A percentile compares a stretch with the other conserved stretches of the same genome.
phyloP scores from a whole-genome alignment of 2,329 filamentous ascomycete species.

The Pleoardoris graminearum region DNA sequence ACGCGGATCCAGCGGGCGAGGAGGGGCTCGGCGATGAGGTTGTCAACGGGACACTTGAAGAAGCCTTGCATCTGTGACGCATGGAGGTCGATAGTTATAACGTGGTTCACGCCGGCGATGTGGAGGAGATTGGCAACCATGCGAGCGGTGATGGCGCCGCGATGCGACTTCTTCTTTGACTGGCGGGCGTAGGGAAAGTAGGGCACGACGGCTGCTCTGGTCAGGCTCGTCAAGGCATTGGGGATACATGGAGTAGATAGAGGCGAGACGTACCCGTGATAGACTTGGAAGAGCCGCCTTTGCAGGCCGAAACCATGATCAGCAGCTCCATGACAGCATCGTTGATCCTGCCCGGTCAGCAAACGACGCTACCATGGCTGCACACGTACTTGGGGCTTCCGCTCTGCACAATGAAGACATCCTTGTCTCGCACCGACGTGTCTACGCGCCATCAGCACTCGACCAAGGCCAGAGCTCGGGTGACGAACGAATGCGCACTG shows the following conservation, averaged over 20 bases:
- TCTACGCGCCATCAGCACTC: slow-evolving; percentile 42
- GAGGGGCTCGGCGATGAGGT: slow-evolving; percentile 92
- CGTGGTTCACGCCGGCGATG: slow-evolving; percentile 93
- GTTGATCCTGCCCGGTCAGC: slow-evolving; percentile 68
- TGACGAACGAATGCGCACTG: slow-evolving; percentile 64
- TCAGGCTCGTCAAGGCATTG: slow-evolving; percentile 18
- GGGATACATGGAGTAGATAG: slow-evolving; percentile 2
- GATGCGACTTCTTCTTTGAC: slow-evolving; percentile 98
- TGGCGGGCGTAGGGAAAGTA: slow-evolving; percentile 99
- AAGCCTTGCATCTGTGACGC: slow-evolving; percentile 97
- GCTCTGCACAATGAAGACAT: slow-evolving; percentile 98
- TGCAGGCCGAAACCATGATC: slow-evolving; percentile 99
- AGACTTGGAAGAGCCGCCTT: slow-evolving; percentile 94
- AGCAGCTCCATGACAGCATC: slow-evolving; percentile 99
- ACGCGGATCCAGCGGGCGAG: slow-evolving; percentile 93
- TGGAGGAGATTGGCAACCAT: slow-evolving; percentile 95
- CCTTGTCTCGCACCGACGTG: slow-evolving; percentile 85
- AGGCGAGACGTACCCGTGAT: slow-evolving; percentile 73
- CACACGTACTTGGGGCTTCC: slow-evolving; percentile 72
- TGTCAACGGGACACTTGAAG: slow-evolving; percentile 96
- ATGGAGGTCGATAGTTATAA: slow-evolving; percentile 96
- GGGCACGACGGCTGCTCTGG: slow-evolving; percentile 71
- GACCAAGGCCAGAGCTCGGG: slow-evolving; percentile 7
- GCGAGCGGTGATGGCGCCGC: slow-evolving; percentile 92
- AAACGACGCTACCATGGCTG: slow-evolving; percentile 12